A percentile compares a stretch with the other conserved stretches of the same genome.
These are phyloP conservation scores for Phytophthora citricola DNA, from an alignment of 352 stramenopile genomes.

Conservation along the genomic window DNA sequence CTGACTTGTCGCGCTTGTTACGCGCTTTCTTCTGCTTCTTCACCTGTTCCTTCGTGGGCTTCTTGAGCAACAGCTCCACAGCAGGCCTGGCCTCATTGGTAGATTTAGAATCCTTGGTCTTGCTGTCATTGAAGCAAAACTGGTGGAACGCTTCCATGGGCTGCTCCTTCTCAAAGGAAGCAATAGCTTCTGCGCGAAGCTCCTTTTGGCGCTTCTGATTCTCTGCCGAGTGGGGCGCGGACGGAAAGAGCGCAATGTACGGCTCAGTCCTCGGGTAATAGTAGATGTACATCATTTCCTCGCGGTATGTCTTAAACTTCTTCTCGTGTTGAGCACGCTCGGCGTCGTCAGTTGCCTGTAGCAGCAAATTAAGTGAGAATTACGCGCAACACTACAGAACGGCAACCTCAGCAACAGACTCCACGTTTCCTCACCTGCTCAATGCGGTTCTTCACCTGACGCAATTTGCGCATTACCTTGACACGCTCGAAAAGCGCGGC, in stretches of 20 bases:
- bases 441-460: conserved; percentile 56
- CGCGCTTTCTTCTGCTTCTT: conserved; percentile 74
- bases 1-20: conserved; percentile 54
- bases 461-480: conserved; percentile 86
- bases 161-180: conserved; percentile 64
- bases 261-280: conserved; percentile 79
- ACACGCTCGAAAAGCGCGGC: conserved; percentile 86
- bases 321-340: conserved; percentile 49
- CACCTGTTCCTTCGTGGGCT: conserved; percentile 67
- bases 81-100: conserved; percentile 28
- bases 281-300: conserved; percentile 87
- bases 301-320: conserved; percentile 51
- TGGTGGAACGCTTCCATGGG: conserved; percentile 70
- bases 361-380: conserved; percentile 1
- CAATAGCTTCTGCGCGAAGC: conserved; percentile 51
- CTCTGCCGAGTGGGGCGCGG: conserved; percentile 58
- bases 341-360: conserved; percentile 45
- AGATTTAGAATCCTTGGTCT: conserved; percentile 28
- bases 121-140: conserved; percentile 74
- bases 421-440: conserved; percentile 44
- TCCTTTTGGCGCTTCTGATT: conserved; percentile 55
- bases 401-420: neutral
- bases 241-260: conserved; percentile 77
- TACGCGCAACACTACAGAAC: neutral
- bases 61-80: conserved; percentile 67